Evolutionary conservation across 148 eudicot genomes (phyloP).

Genomic region (Heliosperma pusillum): DNA sequence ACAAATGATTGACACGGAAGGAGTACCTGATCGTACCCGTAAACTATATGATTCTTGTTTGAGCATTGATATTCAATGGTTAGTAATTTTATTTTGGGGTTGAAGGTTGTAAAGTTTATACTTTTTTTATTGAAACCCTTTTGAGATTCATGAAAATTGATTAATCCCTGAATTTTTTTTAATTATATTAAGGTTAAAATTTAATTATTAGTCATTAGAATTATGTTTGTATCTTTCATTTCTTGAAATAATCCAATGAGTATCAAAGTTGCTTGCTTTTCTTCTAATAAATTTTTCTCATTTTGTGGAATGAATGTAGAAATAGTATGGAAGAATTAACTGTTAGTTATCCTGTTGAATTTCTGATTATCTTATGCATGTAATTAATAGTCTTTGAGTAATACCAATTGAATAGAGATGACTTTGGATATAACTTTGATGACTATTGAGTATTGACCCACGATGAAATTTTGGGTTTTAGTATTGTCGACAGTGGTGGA

Average conservation of each 20-base stretch:
- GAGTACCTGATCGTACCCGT: too few relatives aligned
- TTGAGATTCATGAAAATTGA: not conserved
- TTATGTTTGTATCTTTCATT: too few relatives aligned
- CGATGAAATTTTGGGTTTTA: not conserved
- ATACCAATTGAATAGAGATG: not conserved
- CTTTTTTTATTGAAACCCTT: conserved; percentile 4
- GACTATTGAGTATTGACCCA: not conserved
- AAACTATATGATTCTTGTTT: too few relatives aligned
- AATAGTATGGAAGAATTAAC: too few relatives aligned
- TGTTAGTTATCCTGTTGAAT: too few relatives aligned
- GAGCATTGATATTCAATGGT: not conserved
- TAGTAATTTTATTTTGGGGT: too few relatives aligned
- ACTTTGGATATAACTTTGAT: not conserved
- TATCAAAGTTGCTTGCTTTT: conserved; percentile 18
- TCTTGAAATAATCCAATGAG: too few relatives aligned
- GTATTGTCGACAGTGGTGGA: not conserved
- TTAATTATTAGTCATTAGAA: too few relatives aligned
- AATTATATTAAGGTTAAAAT: too few relatives aligned
- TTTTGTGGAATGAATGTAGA: too few relatives aligned
- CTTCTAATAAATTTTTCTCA: not conserved
- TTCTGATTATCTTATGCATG: not conserved
- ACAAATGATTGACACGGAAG: too few relatives aligned
- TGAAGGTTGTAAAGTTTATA: not conserved
- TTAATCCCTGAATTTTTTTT: conserved; percentile 28
- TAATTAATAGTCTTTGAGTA: too few relatives aligned